Evolutionary conservation across 1,139 yeast species (phyloP).

Genomic region (Geotrichum restrictum): DNA sequence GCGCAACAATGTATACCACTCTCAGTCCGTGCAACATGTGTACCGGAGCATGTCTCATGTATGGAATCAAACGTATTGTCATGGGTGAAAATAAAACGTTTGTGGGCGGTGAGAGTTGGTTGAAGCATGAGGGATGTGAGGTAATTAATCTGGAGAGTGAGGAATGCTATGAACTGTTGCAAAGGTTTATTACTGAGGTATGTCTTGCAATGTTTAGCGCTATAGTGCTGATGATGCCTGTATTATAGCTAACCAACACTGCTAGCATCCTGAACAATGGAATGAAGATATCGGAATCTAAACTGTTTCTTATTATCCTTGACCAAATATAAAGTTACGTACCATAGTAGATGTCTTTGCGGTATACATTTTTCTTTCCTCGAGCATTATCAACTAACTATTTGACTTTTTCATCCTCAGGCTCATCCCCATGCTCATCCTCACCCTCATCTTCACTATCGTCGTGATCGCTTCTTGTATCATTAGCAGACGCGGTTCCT

Average conservation of each 20-base stretch:
- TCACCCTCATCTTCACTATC: conserved; percentile 33
- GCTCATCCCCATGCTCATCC: neutral
- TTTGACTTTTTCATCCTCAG: neutral
- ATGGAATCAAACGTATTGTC: conserved; percentile 81
- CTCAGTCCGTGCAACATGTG: conserved; percentile 94
- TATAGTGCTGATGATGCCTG: too few species aligned
- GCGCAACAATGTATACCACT: conserved; percentile 70
- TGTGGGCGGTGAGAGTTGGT: conserved; percentile 70
- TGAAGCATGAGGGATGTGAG: conserved; percentile 65
- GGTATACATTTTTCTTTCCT: too few species aligned
- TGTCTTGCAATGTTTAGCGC: too few species aligned
- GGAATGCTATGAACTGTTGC: conserved; percentile 72
- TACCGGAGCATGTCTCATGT: conserved; percentile 84
- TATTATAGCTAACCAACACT: too few species aligned
- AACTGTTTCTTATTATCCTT: neutral
- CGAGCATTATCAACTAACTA: too few species aligned
- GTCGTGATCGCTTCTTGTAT: conserved; percentile 78
- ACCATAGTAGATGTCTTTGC: too few species aligned
- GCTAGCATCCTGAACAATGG: conserved; percentile 77
- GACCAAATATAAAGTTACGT: too few species aligned
- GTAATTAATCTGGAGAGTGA: conserved; percentile 62
- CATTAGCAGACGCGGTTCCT: conserved; percentile 70
- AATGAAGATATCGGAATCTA: conserved; percentile 76
- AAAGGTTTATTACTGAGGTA: conserved; percentile 60
- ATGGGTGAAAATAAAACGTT: conserved; percentile 83